Evolutionary conservation across 2,329 filamentous ascomycete genomes (phyloP).

Genomic region (Scedosporium boydii): DNA sequence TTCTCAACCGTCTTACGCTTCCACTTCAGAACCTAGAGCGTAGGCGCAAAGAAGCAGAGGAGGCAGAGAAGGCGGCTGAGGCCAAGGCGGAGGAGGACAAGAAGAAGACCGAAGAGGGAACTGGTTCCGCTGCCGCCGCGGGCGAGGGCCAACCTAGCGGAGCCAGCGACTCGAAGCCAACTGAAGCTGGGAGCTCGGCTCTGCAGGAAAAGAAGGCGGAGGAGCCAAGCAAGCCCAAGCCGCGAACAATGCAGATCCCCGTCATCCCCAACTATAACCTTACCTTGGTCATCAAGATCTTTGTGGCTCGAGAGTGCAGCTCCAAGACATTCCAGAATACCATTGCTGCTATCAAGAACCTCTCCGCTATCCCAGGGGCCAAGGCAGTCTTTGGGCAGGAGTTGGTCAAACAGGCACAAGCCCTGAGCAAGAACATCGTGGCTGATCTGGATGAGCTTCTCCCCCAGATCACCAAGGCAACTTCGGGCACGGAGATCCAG

Average conservation of each 20-base stretch:
- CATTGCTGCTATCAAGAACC: constrained; percentile 94
- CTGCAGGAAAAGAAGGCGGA: constrained; percentile 26
- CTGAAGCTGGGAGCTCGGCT: constrained; percentile 14
- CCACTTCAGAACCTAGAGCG: constrained; percentile 76
- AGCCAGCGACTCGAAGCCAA: constrained; percentile 14
- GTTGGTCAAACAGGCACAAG: constrained; percentile 76
- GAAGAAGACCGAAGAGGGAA: not conserved
- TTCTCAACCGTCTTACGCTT: constrained; percentile 80
- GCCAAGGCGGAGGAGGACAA: constrained; percentile 20
- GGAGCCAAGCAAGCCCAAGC: constrained; percentile 33
- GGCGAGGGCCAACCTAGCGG: constrained; percentile 15
- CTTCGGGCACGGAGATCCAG: constrained; percentile 88
- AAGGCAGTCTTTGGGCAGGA: constrained; percentile 90
- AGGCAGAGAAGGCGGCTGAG: constrained; percentile 32
- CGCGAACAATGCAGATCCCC: constrained; percentile 62
- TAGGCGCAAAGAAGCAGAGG: constrained; percentile 65
- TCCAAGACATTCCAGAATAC: constrained; percentile 98
- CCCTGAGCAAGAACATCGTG: constrained; percentile 76
- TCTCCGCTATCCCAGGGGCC: constrained; percentile 84
- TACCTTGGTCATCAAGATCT: constrained; percentile 89
- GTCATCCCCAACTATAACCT: constrained; percentile 83
- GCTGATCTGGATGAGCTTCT: constrained; percentile 76
- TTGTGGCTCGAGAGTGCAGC: constrained; percentile 91
- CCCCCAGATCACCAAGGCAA: constrained; percentile 76
- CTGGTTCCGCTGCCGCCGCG: constrained; percentile 6